phyloP scores from a whole-genome alignment of 345 rosid species.

The Anastatica hierochuntica region DNA sequence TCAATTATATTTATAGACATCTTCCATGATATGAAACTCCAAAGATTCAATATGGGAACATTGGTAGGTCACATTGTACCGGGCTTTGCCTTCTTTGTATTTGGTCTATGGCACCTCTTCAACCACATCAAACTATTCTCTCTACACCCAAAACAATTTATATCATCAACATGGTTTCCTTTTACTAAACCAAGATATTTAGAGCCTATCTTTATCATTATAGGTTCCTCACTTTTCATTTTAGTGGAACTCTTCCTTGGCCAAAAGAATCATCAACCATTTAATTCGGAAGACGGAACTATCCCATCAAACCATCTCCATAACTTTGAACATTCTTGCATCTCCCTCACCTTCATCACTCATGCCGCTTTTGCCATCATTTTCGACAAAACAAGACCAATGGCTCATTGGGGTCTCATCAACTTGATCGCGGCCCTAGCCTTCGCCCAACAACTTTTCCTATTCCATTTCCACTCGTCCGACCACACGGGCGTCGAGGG shows the following conservation, averaged over 20 bases:
- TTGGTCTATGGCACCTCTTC: slow-evolving; percentile 76
- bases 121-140: slow-evolving; percentile 56
- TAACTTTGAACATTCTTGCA: slow-evolving; percentile 74
- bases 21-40: neutral
- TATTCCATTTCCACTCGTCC: slow-evolving; percentile 73
- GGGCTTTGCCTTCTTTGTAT: slow-evolving; percentile 49
- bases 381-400: slow-evolving; percentile 37
- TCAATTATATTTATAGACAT: slow-evolving; percentile 4
- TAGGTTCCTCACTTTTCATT: slow-evolving; percentile 46
- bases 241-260: slow-evolving; percentile 77
- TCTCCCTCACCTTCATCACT: slow-evolving; percentile 54
- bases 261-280: slow-evolving; percentile 63
- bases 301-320: slow-evolving; percentile 82
- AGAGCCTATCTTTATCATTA: slow-evolving; percentile 57
- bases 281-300: slow-evolving; percentile 57
- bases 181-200: slow-evolving; percentile 36
- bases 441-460: slow-evolving; percentile 56
- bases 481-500: slow-evolving; percentile 85
- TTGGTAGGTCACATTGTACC: slow-evolving; percentile 73
- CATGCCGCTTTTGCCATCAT: slow-evolving; percentile 50
- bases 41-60: slow-evolving; percentile 46
- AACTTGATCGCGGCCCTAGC: slow-evolving; percentile 50
- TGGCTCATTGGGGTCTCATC: slow-evolving; percentile 31
- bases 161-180: slow-evolving; percentile 56
- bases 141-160: slow-evolving; percentile 42